phyloP scores from a whole-genome alignment of 2,329 filamentous ascomycete genomes.

The Dothideomycetidae sp. region DNA sequence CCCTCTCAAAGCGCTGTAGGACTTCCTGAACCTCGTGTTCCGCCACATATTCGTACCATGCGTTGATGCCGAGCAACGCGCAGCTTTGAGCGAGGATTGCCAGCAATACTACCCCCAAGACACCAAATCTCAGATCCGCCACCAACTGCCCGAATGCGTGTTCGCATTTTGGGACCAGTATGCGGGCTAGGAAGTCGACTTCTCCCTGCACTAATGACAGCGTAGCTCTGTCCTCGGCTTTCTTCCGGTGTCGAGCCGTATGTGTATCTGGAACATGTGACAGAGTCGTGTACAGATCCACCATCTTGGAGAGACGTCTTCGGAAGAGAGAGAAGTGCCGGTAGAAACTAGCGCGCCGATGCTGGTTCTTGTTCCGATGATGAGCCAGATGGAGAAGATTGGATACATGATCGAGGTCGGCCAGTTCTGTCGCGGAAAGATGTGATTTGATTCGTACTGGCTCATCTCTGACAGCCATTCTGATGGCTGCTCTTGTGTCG shows the following conservation, averaged over 20 bases:
- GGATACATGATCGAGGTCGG: constrained; percentile 24
- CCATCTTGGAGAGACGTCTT: constrained; percentile 46
- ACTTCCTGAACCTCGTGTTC: constrained; percentile 29
- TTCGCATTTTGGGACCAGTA: constrained; percentile 20
- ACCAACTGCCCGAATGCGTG: constrained; percentile 31
- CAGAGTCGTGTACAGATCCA: constrained; percentile 19
- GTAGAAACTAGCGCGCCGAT: constrained; percentile 72
- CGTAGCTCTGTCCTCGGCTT: constrained; percentile 13
- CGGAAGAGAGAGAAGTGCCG: constrained; percentile 56
- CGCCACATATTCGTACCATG: constrained; percentile 28
- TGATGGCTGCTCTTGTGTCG: too few relatives aligned
- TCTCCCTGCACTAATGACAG: constrained; percentile 17
- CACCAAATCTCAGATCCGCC: constrained; percentile 31
- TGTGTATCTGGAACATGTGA: constrained; percentile 17
- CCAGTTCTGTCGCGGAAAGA: constrained; percentile 5
- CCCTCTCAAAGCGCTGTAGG: constrained; percentile 30
- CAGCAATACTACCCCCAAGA: constrained; percentile 32
- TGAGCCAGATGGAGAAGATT: constrained; percentile 56
- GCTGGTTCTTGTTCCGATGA: constrained; percentile 85
- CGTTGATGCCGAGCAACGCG: constrained; percentile 27
- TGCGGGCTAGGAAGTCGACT: constrained; percentile 27
- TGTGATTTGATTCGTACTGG: constrained; percentile 4
- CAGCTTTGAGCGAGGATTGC: constrained; percentile 28
- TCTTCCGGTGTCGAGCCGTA: constrained; percentile 17
- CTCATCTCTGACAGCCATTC: not conserved